Conservation (phyloP, 495 filamentous ascomycete genomes). For the Barbatosphaeria neglecta region DNA sequence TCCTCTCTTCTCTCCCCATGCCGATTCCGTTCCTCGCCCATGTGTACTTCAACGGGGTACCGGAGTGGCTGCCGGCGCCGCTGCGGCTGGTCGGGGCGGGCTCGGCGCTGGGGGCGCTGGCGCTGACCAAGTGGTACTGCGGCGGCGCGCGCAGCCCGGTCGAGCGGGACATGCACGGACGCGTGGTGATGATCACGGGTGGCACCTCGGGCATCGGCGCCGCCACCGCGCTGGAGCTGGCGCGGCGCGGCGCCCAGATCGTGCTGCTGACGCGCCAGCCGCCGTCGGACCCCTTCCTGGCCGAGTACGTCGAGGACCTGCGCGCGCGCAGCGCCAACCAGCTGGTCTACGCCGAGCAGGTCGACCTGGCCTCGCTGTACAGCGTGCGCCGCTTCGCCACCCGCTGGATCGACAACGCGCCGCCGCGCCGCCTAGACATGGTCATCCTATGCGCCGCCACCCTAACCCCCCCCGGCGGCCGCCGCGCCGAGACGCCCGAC, state of each 20-base stretch:
- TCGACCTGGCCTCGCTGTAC: slow-evolving; percentile 76
- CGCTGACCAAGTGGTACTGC: slow-evolving; percentile 65
- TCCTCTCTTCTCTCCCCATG: slow-evolving; percentile 45
- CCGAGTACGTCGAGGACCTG: slow-evolving; percentile 85
- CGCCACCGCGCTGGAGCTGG: slow-evolving; percentile 58
- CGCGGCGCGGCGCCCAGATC: slow-evolving; percentile 75
- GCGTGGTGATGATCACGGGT: slow-evolving; percentile 88
- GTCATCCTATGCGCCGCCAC: slow-evolving; percentile 76
- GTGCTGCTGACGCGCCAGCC: slow-evolving; percentile 78
- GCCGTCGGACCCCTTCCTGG: slow-evolving; percentile 72
- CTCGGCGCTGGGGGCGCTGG: slow-evolving; percentile 48
- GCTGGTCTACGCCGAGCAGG: slow-evolving; percentile 88
- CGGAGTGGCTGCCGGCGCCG: slow-evolving; percentile 50
- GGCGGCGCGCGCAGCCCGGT: slow-evolving; percentile 61
- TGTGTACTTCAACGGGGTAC: slow-evolving; percentile 50
- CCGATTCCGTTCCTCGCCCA: slow-evolving; percentile 63
- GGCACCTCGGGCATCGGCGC: slow-evolving; percentile 92
- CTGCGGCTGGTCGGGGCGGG: slow-evolving; percentile 47
- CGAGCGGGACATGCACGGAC: slow-evolving; percentile 82
- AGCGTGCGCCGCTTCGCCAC: slow-evolving; percentile 92
- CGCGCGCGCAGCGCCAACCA: slow-evolving; percentile 70
- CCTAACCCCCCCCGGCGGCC: slow-evolving; percentile 50
- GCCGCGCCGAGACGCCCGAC: slow-evolving; percentile 49
- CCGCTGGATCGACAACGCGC: slow-evolving; percentile 93
- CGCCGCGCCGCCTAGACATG: slow-evolving; percentile 85